Conservation (phyloP, 257 asterid genomes). For the Linderniella brevidens region DNA sequence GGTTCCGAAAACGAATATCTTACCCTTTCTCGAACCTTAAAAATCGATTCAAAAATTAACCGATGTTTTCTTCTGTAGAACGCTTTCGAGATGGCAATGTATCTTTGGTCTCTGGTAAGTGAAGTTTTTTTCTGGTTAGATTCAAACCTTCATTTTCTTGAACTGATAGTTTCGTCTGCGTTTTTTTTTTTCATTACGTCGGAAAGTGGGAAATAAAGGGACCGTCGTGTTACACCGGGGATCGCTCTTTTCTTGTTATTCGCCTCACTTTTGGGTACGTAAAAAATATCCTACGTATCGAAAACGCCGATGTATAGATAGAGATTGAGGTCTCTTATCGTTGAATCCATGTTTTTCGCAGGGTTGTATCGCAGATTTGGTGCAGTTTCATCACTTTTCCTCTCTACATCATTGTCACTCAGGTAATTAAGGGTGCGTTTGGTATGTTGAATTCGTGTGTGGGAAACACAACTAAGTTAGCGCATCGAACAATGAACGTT, state of each 20-base stretch:
- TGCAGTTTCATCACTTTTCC: conserved; percentile 98
- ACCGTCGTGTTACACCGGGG: conserved; percentile 42
- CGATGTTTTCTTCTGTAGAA: conserved; percentile 34
- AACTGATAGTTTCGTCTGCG: not conserved
- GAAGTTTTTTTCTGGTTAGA: not conserved
- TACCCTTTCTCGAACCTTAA: not conserved
- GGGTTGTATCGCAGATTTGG: conserved; percentile 84
- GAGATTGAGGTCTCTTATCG: too few relatives aligned
- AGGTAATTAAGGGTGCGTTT: conserved; percentile 36
- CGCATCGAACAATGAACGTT: too few relatives aligned
- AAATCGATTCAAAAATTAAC: not conserved
- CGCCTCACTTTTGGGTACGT: conserved; percentile 74
- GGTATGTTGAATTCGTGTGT: too few relatives aligned
- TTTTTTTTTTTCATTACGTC: conserved; percentile 1
- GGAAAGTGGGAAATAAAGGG: conserved; percentile 74
- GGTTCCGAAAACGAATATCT: conserved; percentile 25
- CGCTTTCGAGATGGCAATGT: conserved; percentile 76
- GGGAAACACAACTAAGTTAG: too few relatives aligned
- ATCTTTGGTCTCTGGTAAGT: conserved; percentile 72
- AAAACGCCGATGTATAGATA: too few relatives aligned
- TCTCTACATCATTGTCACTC: conserved; percentile 72
- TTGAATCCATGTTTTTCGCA: conserved; percentile 13
- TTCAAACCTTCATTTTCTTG: not conserved
- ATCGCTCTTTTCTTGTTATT: conserved; percentile 31
- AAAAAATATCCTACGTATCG: too few relatives aligned